These are phyloP conservation scores for Marsdenia floribunda DNA, from an alignment of 257 asterid species.

Conservation along the genomic window DNA sequence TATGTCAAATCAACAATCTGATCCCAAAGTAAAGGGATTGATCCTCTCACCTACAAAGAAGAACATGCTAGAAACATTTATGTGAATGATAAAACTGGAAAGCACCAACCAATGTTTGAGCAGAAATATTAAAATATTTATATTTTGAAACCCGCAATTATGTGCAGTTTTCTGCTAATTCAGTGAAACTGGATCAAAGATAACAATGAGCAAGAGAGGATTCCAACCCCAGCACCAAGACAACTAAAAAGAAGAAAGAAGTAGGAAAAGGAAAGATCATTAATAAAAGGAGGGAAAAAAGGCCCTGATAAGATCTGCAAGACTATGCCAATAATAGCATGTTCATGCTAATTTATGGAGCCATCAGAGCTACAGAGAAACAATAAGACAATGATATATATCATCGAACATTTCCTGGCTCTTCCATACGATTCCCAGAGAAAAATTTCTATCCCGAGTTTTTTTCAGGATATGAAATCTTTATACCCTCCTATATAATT, in stretches of 20 bases:
- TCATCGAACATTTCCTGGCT: background rate
- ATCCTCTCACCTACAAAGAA: slow-evolving; percentile 74
- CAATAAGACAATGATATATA: too few relatives aligned
- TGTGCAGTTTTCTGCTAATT: background rate
- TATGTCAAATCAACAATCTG: slow-evolving; percentile 95
- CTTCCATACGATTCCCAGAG: background rate
- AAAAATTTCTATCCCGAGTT: background rate
- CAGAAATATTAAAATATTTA: background rate
- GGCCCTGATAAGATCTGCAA: background rate
- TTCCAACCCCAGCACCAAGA: background rate
- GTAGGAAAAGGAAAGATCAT: background rate
- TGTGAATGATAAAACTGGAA: background rate
- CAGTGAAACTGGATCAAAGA: background rate
- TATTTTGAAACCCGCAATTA: background rate
- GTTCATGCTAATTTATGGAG: background rate
- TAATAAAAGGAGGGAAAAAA: background rate
- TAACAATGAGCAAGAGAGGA: background rate
- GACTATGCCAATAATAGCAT: background rate
- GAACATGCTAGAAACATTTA: slow-evolving; percentile 9
- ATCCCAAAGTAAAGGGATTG: slow-evolving; percentile 92
- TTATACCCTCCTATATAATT: background rate
- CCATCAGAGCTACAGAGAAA: background rate
- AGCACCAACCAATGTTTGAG: background rate
- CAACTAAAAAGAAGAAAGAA: background rate
- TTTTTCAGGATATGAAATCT: background rate